Evolutionary conservation across 352 stramenopile species (phyloP), one percentile per base, ranked within the genome.

Genomic region (Pythium rhizo-oryzae): DNA sequence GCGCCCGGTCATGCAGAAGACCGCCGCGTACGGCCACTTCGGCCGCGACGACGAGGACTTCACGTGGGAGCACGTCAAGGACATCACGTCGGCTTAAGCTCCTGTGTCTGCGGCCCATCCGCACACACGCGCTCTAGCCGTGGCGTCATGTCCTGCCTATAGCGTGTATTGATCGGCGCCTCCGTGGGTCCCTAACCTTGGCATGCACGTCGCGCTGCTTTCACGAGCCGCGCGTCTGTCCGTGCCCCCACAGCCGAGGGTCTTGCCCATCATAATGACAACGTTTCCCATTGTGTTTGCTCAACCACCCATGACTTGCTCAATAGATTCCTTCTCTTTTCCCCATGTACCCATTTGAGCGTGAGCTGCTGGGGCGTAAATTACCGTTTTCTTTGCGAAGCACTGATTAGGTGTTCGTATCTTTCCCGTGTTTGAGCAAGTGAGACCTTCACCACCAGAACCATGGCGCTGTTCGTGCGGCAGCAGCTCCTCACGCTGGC

Each of bases 21-120:
- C 98, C 41, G 96, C 97, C 46, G 96, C 97, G 4, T 99, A 99
- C 85, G 97, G 98, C 76, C 98, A 99, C 87, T 99, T 99, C 77
- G 98, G 98, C 69, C 97, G 98, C 62, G 88, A 98, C 52, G 97
- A 99, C 77, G 82, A 92, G 65, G 97, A 99, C 81, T 99, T 99
- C 82, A 99, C 96, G 74, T 99, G 98, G 98, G 98, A 99, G 85
- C 91, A 93, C 71, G 83, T 96, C 73, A 99, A 99, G 91, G 87
- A 93, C 58, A 83, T 95, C 72, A 77, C 56, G 56, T 43, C 88
- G 74, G 63, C 84, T 68, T 95, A 93, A 83, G 62, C 60, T 41
- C 23, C 41, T 63, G 58, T 56, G 43, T 65, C 46, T 64, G 57
- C 59, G 24, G n/a, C n/a, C n/a, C n/a, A 43, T 59, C 21, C 44